A percentile compares a stretch with the other conserved stretches of the same genome.
These are phyloP conservation scores for Rostrohypoxylon terebratum DNA, from an alignment of 495 filamentous ascomycete species.

Conservation along the genomic window DNA sequence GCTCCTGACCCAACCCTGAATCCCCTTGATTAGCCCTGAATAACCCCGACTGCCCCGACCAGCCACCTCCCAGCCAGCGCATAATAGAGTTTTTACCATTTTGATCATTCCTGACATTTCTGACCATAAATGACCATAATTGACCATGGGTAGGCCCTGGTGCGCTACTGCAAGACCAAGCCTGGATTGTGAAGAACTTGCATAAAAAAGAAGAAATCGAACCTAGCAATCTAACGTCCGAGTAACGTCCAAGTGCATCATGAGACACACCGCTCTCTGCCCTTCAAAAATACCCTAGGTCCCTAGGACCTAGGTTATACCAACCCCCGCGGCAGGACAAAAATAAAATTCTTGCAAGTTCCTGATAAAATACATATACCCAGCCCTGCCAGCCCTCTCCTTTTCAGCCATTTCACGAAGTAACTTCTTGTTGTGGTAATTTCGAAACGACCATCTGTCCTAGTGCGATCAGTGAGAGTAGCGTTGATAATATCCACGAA, in stretches of 20 bases:
- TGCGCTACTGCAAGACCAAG: slow-evolving; percentile 28
- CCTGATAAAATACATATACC: not conserved
- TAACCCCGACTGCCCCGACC: not conserved
- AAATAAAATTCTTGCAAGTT: not conserved
- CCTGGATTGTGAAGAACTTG: slow-evolving; percentile 15
- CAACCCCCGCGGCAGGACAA: not conserved
- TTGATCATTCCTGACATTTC: too few relatives aligned
- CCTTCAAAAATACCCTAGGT: not conserved
- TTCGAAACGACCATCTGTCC: slow-evolving; percentile 17
- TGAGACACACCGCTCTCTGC: not conserved
- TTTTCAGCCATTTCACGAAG: not conserved
- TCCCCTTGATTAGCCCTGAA: not conserved
- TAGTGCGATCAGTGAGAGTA: slow-evolving; percentile 5
- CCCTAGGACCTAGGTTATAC: too few relatives aligned
- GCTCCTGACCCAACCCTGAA: not conserved
- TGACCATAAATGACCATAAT: too few relatives aligned
- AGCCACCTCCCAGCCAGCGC: slow-evolving; percentile 7
- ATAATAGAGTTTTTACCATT: not conserved
- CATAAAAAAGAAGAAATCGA: slow-evolving; percentile 15
- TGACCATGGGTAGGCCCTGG: slow-evolving; percentile 20
- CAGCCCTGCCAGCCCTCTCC: not conserved
- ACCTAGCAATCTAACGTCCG: not conserved
- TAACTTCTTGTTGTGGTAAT: slow-evolving; percentile 6
- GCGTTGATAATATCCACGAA: not conserved
- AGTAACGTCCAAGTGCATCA: not conserved